Evolutionary conservation across 331 rosid species (phyloP).

Genomic region (Saraca asoca): DNA sequence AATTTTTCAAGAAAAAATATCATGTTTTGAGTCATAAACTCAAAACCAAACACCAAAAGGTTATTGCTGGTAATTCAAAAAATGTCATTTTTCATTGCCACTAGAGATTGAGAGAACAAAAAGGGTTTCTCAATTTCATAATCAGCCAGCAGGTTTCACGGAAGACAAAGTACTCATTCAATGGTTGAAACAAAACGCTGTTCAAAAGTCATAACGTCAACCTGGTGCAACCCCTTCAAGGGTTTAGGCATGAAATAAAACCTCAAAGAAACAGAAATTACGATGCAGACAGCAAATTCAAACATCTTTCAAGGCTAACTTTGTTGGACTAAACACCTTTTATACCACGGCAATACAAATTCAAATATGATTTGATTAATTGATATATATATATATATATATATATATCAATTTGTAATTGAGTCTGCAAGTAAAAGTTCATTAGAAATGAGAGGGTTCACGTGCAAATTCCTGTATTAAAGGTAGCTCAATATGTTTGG

Average conservation of each 20-base stretch:
- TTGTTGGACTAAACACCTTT: too few species aligned
- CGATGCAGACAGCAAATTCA: neutral
- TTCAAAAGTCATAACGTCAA: neutral
- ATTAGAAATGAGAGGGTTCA: neutral
- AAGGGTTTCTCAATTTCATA: neutral
- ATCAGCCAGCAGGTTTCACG: neutral
- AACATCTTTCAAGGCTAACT: neutral
- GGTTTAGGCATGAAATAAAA: neutral
- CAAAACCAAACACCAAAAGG: too few species aligned
- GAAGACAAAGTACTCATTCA: neutral
- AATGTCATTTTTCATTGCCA: neutral
- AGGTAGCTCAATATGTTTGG: conserved; percentile 31
- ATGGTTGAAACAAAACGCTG: neutral
- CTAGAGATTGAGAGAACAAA: neutral
- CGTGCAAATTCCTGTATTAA: conserved; percentile 24
- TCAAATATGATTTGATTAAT: too few species aligned
- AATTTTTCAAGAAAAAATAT: too few species aligned
- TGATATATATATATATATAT: too few species aligned
- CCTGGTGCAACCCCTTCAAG: neutral
- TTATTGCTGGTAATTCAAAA: too few species aligned
- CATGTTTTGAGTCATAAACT: too few species aligned
- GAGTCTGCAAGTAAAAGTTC: too few species aligned
- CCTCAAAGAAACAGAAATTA: neutral
- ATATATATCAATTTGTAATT: too few species aligned
- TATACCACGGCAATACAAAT: too few species aligned